Evolutionary conservation across 192 early-diverging fungal species (phyloP).

Genomic region (Backusella psychrophila): DNA sequence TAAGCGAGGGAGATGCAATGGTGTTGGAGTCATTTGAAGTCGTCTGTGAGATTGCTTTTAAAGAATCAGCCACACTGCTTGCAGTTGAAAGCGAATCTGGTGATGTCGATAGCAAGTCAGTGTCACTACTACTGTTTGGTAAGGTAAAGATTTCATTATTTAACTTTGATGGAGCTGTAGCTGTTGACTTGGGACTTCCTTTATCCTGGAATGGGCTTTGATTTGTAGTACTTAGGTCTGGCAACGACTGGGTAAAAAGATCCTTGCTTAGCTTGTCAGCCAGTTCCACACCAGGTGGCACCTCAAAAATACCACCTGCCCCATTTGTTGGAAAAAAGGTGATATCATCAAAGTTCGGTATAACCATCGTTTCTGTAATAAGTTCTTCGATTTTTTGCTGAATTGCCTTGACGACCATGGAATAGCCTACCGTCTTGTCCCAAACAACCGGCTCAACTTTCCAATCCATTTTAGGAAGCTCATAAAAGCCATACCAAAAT

Average conservation of each 20-base stretch:
- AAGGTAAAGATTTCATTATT: not conserved
- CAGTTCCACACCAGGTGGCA: not conserved
- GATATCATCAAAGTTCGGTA: slow-evolving; percentile 91
- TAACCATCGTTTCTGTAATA: slow-evolving; percentile 75
- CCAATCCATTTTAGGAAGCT: slow-evolving; percentile 73
- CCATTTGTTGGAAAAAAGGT: slow-evolving; percentile 73
- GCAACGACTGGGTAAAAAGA: slow-evolving; percentile 19
- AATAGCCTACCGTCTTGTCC: slow-evolving; percentile 77
- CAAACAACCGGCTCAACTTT: slow-evolving; percentile 83
- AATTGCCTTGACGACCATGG: slow-evolving; percentile 77
- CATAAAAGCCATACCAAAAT: slow-evolving; percentile 87
- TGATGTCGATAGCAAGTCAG: not conserved
- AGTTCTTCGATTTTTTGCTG: slow-evolving; percentile 83
- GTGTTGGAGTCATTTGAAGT: not conserved
- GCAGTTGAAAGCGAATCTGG: not conserved
- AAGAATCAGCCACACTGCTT: not conserved
- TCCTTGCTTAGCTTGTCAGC: not conserved
- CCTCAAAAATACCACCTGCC: slow-evolving; percentile 59
- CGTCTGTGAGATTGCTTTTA: not conserved
- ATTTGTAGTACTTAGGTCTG: slow-evolving; percentile 15
- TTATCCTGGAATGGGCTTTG: not conserved
- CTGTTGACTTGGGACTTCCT: not conserved
- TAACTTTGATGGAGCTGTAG: not conserved
- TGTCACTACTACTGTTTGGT: not conserved
- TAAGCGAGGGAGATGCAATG: not conserved